Percentiles rank a stretch among this genome's conserved stretches.
These are phyloP conservation scores for Penicillium turbatum DNA, from an alignment of 495 filamentous ascomycete genomes.

Conservation along the genomic window DNA sequence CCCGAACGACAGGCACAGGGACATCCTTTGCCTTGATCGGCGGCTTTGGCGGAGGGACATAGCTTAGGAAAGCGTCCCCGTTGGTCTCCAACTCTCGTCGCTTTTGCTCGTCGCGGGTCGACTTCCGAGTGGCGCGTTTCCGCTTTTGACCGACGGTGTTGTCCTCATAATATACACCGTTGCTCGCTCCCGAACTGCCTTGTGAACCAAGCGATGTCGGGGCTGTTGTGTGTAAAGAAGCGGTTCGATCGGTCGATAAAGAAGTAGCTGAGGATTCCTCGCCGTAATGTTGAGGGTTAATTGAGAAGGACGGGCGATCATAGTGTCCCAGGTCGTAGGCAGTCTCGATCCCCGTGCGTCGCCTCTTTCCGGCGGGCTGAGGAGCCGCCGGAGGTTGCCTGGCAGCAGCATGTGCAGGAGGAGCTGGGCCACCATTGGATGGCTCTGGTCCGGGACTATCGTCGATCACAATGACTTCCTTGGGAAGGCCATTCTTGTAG, in stretches of 20 bases:
- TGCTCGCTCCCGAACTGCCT: constrained; percentile 56
- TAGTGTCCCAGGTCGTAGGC: constrained; percentile 63
- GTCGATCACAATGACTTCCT: constrained; percentile 94
- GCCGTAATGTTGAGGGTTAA: constrained; percentile 64
- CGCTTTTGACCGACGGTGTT: constrained; percentile 72
- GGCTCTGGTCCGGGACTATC: constrained; percentile 72
- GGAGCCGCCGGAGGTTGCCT: constrained; percentile 23
- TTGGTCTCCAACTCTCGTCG: constrained; percentile 62
- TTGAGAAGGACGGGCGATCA: constrained; percentile 60
- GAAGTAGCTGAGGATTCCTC: constrained; percentile 63
- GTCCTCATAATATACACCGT: constrained; percentile 50
- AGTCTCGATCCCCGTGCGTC: constrained; percentile 57
- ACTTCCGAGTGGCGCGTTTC: constrained; percentile 74
- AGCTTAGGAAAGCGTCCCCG: constrained; percentile 68
- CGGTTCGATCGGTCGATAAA: constrained; percentile 79
- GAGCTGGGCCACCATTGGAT: constrained; percentile 32
- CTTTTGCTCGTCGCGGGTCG: constrained; percentile 76
- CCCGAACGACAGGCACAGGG: constrained; percentile 69
- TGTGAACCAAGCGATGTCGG: constrained; percentile 83
- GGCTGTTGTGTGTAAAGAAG: constrained; percentile 81
- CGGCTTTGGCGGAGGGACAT: constrained; percentile 80
- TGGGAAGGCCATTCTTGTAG: constrained; percentile 88
- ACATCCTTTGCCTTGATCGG: constrained; percentile 91
- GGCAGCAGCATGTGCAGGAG: constrained; percentile 15
- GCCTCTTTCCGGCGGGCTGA: constrained; percentile 59